Percentiles rank a stretch among this genome's conserved stretches.
phyloP scores from a whole-genome alignment of 2,329 filamentous ascomycete genomes.

The Claviceps pusilla region DNA sequence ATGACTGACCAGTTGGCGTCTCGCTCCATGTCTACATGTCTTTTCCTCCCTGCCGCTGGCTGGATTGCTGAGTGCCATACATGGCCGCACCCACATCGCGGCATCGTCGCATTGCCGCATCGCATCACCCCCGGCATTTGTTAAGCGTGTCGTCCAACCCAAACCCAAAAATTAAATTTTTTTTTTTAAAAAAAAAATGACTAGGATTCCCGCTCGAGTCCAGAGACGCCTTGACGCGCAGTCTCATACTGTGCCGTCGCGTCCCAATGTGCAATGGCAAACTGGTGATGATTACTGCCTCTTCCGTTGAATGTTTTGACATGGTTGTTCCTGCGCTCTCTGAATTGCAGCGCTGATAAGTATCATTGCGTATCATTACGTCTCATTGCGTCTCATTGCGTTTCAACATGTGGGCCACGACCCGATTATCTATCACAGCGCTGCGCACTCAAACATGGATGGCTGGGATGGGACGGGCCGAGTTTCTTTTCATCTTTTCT shows the following conservation, averaged over 20 bases:
- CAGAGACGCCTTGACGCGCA: background rate
- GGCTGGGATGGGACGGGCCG: background rate
- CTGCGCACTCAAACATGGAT: background rate
- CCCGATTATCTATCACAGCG: background rate
- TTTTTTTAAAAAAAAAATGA: background rate
- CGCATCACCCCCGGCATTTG: background rate
- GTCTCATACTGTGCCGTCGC: slow-evolving; percentile 2
- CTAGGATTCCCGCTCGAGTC: background rate
- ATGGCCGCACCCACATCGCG: too few species aligned
- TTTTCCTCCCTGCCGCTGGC: background rate
- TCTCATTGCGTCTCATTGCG: background rate
- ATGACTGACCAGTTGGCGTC: too few species aligned
- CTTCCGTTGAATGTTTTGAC: background rate
- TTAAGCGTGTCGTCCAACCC: background rate
- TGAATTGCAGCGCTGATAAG: background rate
- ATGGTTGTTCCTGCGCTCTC: slow-evolving; percentile 1
- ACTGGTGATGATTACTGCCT: background rate
- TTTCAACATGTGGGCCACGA: background rate
- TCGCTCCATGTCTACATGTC: background rate
- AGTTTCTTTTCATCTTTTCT: background rate
- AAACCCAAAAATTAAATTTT: background rate
- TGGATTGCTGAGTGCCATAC: background rate
- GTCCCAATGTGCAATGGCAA: slow-evolving; percentile 1
- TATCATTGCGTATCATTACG: background rate
- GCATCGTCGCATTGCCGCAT: background rate